Percentiles rank a stretch among this genome's conserved stretches.
Conservation (phyloP, 768 basidiomycete species). For the Asterophora parasitica region DNA sequence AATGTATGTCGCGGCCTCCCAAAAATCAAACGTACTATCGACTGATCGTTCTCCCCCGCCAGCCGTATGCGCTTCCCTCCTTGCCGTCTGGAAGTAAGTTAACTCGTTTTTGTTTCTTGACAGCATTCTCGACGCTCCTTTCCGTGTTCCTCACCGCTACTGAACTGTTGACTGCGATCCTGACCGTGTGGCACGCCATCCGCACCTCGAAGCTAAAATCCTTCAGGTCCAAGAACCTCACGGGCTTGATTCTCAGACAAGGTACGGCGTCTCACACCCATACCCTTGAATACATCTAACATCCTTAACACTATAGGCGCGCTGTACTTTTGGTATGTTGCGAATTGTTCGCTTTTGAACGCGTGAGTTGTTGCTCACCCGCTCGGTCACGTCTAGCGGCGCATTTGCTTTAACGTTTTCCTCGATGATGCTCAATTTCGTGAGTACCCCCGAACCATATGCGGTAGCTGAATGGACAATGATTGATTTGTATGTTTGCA, state of each 20-base stretch:
- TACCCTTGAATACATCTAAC: not conserved
- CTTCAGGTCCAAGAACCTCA: not conserved
- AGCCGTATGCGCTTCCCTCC: constrained; percentile 4
- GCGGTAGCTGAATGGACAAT: not conserved
- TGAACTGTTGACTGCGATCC: constrained; percentile 11
- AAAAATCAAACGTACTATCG: no score
- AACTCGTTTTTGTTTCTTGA: no score
- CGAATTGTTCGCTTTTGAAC: not conserved
- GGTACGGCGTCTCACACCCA: not conserved
- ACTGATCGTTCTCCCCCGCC: not conserved
- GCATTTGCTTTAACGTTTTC: not conserved
- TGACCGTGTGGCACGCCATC: constrained; percentile 8
- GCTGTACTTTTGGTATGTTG: constrained; percentile 15
- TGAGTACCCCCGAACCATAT: not conserved
- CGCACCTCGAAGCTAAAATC: not conserved
- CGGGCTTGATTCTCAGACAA: constrained; percentile 10
- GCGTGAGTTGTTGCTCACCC: no score
- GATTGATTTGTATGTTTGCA: not conserved
- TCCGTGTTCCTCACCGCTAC: constrained; percentile 11
- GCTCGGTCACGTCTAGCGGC: no score
- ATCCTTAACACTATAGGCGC: constrained; percentile 3
- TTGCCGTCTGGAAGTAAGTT: not conserved
- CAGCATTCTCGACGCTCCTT: constrained; percentile 12
- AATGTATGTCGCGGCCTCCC: constrained; percentile 4
- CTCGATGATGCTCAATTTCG: constrained; percentile 8